Conservation (phyloP, 257 asterid species). For the Jasminum sambac region DNA sequence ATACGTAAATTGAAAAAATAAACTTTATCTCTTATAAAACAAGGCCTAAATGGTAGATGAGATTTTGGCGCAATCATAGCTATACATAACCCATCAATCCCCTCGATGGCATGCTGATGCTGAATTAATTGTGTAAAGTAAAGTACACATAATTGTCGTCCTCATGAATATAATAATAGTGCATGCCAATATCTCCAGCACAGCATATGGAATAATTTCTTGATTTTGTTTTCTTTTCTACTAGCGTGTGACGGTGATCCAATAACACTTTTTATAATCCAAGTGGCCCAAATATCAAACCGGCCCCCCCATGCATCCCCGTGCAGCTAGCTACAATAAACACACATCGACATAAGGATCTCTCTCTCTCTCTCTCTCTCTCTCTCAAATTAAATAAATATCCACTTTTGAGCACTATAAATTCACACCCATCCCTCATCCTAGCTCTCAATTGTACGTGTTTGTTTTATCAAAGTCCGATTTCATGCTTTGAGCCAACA, state of each 20-base stretch:
- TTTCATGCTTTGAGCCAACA: constrained; percentile 42
- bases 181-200: not conserved
- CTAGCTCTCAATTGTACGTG: not conserved
- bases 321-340: too few relatives aligned
- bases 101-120: too few relatives aligned
- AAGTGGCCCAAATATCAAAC: constrained; percentile 41
- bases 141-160: too few relatives aligned
- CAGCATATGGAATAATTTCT: constrained; percentile 13
- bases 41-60: too few relatives aligned
- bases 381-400: too few relatives aligned
- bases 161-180: too few relatives aligned
- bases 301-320: too few relatives aligned
- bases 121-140: too few relatives aligned
- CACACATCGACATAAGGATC: not conserved
- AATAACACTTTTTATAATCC: constrained; percentile 27
- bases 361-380: not conserved
- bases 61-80: too few relatives aligned
- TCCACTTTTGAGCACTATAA: constrained; percentile 50
- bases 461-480: constrained; percentile 28
- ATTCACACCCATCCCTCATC: constrained; percentile 36
- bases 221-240: not conserved
- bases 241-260: not conserved
- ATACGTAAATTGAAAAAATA: too few relatives aligned
- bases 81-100: too few relatives aligned
- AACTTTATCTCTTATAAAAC: too few relatives aligned